Base-by-base conservation (phyloP, 345 rosid species). In the Salix udensis region DNA sequence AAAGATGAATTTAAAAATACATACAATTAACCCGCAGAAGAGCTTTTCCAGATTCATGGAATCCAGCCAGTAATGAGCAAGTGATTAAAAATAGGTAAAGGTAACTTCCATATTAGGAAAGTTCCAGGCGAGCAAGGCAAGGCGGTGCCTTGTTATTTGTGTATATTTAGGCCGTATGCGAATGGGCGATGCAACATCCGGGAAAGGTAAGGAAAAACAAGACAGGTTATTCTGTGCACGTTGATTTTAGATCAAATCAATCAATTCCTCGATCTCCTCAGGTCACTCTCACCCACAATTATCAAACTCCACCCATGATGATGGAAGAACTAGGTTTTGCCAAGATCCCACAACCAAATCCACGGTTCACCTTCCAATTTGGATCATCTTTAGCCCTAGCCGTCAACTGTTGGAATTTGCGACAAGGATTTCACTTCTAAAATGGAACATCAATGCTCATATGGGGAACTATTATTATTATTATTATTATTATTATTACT, bases 111-210 rank as follows among this genome's bases (percentile, higher is more conserved):
- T 3, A 65, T 14, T 14, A 48, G 67, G 76, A 53, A 72, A 71
- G 44, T 72, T 72, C 46, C 58, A 5, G 19, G 37, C 65, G 52
- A 2, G 55, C 60, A 78, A 65, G 76, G 67, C 6, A 39, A 62
- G 12, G 26, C 13, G 72, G 2, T 78, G 80, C 44, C 53, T 52
- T 72, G 80, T 37, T 53, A 65, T 28, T 37, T 72, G 36, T 52
- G 67, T 40, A 68, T 21, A 55, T 9, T 19, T 28, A 13, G 39
- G 52, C 31, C 68, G 15, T 31, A 68, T 7, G 70, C 14, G 71
- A 67, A 50, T 26, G 15, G 40, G 18, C 18, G 53, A 67, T 10
- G 46, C 46, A 42, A 62, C 62, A n/a, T 36, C 4, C 13, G 6
- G 7, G 15, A 28, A 2, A 44, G 46, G 40, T 2, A 5, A 40